Evolutionary conservation across 331 rosid genomes (phyloP), one percentile per base, ranked within the genome.

Genomic region (Quercus tomentella): DNA sequence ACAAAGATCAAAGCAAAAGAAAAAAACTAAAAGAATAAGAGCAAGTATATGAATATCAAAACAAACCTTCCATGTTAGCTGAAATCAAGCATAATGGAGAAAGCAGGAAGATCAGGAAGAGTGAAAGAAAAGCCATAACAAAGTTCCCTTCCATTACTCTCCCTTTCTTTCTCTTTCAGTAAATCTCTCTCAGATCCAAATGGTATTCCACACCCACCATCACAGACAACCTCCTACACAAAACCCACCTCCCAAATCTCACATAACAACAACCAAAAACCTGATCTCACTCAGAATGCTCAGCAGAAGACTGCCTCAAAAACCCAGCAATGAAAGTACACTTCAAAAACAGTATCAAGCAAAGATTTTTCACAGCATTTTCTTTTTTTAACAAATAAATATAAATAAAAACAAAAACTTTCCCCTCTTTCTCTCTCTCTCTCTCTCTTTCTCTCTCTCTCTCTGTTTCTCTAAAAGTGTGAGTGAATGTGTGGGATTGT

Each of bases 21-120:
- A 25, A 81, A 7, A 56, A 51, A 56, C 72, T 10, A 80, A 80
- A 65, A 45, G 74, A 75, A 69, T 69, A 4, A 67, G 17, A 26
- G 57, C 17, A 80, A 80, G 75, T 62, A 74, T 55, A 70, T 67
- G 30, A 9, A 70, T 10, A 75, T n/a, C 37, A 26, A 56, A 1
- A 80, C 94, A 77, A 55, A 94, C 99, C 99, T 93, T 95, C 99
- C 96, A 91, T 91, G 89, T 95, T 95, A 74, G 99, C 97, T 77
- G 92, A 89, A 79, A 91, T 86, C 84, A 89, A 77, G 81, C 97
- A 90, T 89, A 86, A 82, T 55, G 91, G 91, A 77, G 73, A 93
- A 90, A 82, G 80, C 77, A 91, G 45, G 78, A 89, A 81, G 83
- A 92, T 81, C 81, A 84, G 84, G 79, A 76, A 95, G 73, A 88